Base-by-base conservation (phyloP, 2,329 filamentous ascomycete species). In the Xylariaceae sp. region DNA sequence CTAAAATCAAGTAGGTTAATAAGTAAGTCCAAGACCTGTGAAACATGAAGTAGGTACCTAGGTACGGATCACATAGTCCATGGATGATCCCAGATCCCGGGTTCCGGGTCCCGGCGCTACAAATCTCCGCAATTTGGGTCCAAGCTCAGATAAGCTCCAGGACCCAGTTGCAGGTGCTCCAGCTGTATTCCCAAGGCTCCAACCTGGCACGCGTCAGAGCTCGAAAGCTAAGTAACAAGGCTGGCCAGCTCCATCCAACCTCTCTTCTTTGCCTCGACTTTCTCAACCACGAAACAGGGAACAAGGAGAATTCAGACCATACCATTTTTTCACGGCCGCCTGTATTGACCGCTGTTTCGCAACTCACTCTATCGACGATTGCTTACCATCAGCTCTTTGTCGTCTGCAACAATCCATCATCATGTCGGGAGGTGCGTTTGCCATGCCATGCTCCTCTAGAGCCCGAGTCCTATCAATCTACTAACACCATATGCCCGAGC, bases 371-470 rank as follows among this genome's bases (percentile, higher is more conserved):
- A 44, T 44, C 42, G 29, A 50, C 48, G 43, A 23, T 44, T 2
- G 49, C 50, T 37, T 37, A 40, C 50, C 26, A 32, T 23, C 59
- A 47, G 46, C 44, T 58, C 43, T 12, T 21, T 48, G 46, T 44
- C 48, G 21, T 47, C 43, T 44, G 46, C 53, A 43, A 60, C 45
- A 46, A 57, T 56, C 58, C 55, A 56, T 69, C 78, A 79, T 70
- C 70, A 83, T 83, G 81, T 82, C 81, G 74, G 79, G 81, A 53
- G 63, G 67, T 69, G 53, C 54, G 66, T 66, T 61, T 53, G 37
- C 23, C 41, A 47, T 52, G 23, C 40, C 47, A 44, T 48, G 37
- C 46, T 61, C 52, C 44, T 52, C 56, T 52, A 54, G 45, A 60
- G 43, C 57, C 63, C 48, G 53, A 20, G 50, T 45, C 52, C 19